A percentile compares a stretch with the other conserved stretches of the same genome.
Conservation (phyloP, 768 basidiomycete species). For the Termitomyces sp. region DNA sequence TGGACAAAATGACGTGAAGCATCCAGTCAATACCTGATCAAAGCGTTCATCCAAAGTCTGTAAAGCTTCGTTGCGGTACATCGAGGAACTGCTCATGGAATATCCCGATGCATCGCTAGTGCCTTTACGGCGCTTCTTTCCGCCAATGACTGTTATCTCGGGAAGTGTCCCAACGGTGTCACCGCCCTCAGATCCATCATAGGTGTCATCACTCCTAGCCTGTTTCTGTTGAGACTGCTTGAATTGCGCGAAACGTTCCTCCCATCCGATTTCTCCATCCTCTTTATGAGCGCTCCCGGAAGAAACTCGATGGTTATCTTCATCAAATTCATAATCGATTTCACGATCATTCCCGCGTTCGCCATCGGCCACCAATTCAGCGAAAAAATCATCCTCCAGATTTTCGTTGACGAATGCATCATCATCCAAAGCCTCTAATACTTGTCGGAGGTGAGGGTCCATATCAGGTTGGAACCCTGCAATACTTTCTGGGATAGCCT, state of each 20-base stretch:
- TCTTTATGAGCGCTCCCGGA: slow-evolving; percentile 14
- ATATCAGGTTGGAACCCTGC: slow-evolving; percentile 92
- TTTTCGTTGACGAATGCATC: slow-evolving; percentile 87
- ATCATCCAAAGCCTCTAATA: slow-evolving; percentile 91
- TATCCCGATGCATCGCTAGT: slow-evolving; percentile 88
- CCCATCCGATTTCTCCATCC: slow-evolving; percentile 46
- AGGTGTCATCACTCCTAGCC: slow-evolving; percentile 44
- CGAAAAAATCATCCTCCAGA: slow-evolving; percentile 72
- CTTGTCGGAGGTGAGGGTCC: slow-evolving; percentile 92
- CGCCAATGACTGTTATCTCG: slow-evolving; percentile 70
- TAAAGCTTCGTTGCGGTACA: slow-evolving; percentile 88
- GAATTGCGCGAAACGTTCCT: slow-evolving; percentile 75
- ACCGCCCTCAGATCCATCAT: slow-evolving; percentile 54
- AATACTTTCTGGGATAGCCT: slow-evolving; percentile 76
- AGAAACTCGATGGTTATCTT: slow-evolving; percentile 33
- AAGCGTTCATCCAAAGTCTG: slow-evolving; percentile 90
- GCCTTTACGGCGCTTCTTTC: slow-evolving; percentile 65
- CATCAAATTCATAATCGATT: slow-evolving; percentile 61
- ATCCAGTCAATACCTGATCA: slow-evolving; percentile 59
- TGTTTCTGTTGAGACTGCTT: slow-evolving; percentile 53
- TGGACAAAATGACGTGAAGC: neutral
- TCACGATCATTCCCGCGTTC: slow-evolving; percentile 60
- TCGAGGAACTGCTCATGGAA: slow-evolving; percentile 95
- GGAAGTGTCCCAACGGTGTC: slow-evolving; percentile 82
- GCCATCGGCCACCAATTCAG: slow-evolving; percentile 63